These are phyloP conservation scores for Raffaelea ambrosiae DNA, from an alignment of 2,329 filamentous ascomycete genomes.

Conservation along the genomic window DNA sequence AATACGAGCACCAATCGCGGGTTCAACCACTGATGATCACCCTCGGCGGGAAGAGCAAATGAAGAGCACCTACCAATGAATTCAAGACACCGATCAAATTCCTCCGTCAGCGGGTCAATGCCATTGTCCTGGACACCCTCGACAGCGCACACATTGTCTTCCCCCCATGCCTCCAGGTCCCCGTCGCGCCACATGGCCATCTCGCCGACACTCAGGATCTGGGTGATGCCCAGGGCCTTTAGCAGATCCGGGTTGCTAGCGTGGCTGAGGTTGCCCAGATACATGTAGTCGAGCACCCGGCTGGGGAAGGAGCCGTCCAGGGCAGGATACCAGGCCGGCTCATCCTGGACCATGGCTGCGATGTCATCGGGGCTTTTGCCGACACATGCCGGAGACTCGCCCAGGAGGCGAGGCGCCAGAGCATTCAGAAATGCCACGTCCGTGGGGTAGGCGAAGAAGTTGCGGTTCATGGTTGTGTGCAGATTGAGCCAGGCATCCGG, in stretches of 20 bases:
- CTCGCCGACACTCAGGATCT: slow-evolving; percentile 89
- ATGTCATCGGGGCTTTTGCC: slow-evolving; percentile 45
- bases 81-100: slow-evolving; percentile 76
- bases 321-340: slow-evolving; percentile 72
- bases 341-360: slow-evolving; percentile 41
- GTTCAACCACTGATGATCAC: too few species aligned
- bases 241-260: slow-evolving; percentile 89
- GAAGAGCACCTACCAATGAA: slow-evolving; percentile 72
- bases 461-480: slow-evolving; percentile 71
- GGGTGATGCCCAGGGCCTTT: slow-evolving; percentile 68
- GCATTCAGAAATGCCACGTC: slow-evolving; percentile 76
- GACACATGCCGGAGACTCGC: slow-evolving; percentile 52
- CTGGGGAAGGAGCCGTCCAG: slow-evolving; percentile 90
- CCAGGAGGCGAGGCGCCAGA: slow-evolving; percentile 67
- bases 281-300: slow-evolving; percentile 86
- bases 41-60: not conserved
- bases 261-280: slow-evolving; percentile 85
- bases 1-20: too few species aligned
- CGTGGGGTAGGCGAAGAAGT: slow-evolving; percentile 92
- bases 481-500: slow-evolving; percentile 82
- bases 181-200: slow-evolving; percentile 70
- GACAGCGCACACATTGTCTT: slow-evolving; percentile 70
- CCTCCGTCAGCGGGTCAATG: slow-evolving; percentile 79
- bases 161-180: slow-evolving; percentile 63
- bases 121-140: slow-evolving; percentile 93